A percentile compares a stretch with the other conserved stretches of the same genome.
Evolutionary conservation across 352 stramenopile species (phyloP).

Genomic region (Lagenidium sp.): DNA sequence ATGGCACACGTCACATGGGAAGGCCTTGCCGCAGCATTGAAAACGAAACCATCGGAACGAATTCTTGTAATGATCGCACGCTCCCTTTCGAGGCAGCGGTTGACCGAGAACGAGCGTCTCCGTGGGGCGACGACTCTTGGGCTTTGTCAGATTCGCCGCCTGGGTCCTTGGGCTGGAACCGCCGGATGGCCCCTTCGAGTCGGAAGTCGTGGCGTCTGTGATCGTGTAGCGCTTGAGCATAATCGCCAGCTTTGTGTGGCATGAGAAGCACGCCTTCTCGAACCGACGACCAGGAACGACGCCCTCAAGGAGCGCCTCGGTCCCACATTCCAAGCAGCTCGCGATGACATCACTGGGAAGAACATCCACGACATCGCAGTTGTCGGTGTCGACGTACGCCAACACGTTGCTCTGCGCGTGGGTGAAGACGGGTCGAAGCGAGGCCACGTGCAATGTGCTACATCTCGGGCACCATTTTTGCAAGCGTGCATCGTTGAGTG

Average conservation of each 20-base stretch:
- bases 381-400: conserved; percentile 63
- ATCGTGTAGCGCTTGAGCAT: conserved; percentile 50
- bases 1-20: conserved; percentile 78
- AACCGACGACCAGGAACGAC: conserved; percentile 37
- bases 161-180: not conserved
- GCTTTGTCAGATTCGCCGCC: conserved; percentile 16
- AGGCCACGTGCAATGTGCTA: conserved; percentile 60
- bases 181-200: not conserved
- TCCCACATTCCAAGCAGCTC: conserved; percentile 55
- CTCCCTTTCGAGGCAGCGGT: conserved; percentile 56
- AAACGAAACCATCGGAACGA: conserved; percentile 81
- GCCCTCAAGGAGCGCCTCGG: conserved; percentile 50
- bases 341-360: conserved; percentile 62
- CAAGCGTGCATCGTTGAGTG: conserved; percentile 26
- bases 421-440: conserved; percentile 55
- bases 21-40: conserved; percentile 76
- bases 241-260: conserved; percentile 70
- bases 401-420: conserved; percentile 54
- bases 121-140: conserved; percentile 26
- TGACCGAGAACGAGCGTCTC: conserved; percentile 61
- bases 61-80: conserved; percentile 73
- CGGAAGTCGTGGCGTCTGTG: conserved; percentile 5
- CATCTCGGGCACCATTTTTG: conserved; percentile 80
- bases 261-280: conserved; percentile 63
- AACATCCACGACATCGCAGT: conserved; percentile 63